Base-by-base conservation (phyloP, 768 basidiomycete species). In the Mycena albidolilacea region DNA sequence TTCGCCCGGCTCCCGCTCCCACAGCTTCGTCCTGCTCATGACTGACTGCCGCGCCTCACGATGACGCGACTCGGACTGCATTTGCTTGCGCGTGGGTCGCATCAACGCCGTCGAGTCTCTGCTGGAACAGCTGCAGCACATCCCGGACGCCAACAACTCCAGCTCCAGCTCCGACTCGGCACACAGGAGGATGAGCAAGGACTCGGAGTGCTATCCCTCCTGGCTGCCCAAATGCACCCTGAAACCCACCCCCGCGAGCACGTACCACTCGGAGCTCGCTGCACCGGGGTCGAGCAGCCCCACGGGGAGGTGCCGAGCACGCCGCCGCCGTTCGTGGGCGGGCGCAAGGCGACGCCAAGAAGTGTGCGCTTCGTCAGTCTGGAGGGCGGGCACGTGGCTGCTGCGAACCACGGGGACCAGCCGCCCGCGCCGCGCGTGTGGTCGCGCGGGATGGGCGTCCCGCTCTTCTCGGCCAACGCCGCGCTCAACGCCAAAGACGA, bases 161-260 rank as follows among this genome's bases (percentile, higher is more conserved):
- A 23, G 2, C 23, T 23, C 23, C 23, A 23, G 23, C 23, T 23
- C 23, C 1, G 23, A 23, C 23, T 23, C 23, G 23, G 23, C 23
- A 2, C 23, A 23, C 23, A 52, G 50, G 50, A n/a, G 50, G n/a
- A 52, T 52, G 50, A 52, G 50, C 50, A n/a, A 5, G 7, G 21
- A 5, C 76, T 87, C 85, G 76, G 93, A 93, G 75, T 91, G 91
- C 14, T 96, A 96, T 79, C 95, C 95, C 3, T 91, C 93, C 30
- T 96, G 95, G 95, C 90, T 96, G 1, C 95, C 95, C 19, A 89
- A 85, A 71, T 87, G 95, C 15, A 95, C 95, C 3, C 90, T 91
- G 17, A 92, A 90, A 0, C 95, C 95, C 0, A 90, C 89, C 9
- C 95, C 95, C 4, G 88, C 88, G 5, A 93, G 92, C 11, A 94